These are phyloP conservation scores for Puccinia hordei DNA, from an alignment of 1,284 basidiomycete genomes.

Conservation along the genomic window DNA sequence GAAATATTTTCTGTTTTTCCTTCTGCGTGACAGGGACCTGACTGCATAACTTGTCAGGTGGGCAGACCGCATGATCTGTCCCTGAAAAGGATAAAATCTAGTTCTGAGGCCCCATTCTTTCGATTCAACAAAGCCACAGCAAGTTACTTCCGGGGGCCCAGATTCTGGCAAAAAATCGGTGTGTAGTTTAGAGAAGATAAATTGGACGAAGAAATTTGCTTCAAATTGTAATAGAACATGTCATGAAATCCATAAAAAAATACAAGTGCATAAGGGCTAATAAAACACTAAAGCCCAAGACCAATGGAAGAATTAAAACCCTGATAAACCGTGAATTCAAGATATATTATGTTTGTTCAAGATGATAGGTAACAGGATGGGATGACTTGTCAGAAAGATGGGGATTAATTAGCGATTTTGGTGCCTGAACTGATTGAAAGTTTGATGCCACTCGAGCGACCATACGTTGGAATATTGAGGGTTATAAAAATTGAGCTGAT, in stretches of 20 bases:
- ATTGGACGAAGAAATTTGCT: not conserved
- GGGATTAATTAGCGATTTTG: not conserved
- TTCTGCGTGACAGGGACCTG: too few relatives aligned
- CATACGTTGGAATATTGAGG: slow-evolving; percentile 16
- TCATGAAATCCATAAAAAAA: not conserved
- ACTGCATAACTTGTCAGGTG: too few relatives aligned
- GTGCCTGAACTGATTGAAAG: slow-evolving; percentile 34
- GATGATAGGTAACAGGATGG: slow-evolving; percentile 1
- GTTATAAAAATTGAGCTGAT: not conserved
- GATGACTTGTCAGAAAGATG: too few relatives aligned
- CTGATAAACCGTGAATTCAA: not conserved
- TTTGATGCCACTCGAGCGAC: slow-evolving; percentile 42
- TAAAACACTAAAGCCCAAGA: not conserved
- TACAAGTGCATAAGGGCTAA: not conserved
- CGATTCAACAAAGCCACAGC: too few relatives aligned
- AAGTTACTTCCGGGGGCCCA: too few relatives aligned
- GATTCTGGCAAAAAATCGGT: not conserved
- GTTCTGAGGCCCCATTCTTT: too few relatives aligned
- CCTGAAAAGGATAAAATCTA: too few relatives aligned
- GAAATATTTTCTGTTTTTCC: too few relatives aligned
- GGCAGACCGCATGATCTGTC: too few relatives aligned
- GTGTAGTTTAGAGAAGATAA: not conserved
- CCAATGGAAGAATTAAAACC: not conserved
- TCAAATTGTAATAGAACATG: not conserved
- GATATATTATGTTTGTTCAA: not conserved